phyloP scores from a whole-genome alignment of 176 grass and related monocot species.

The Poa annua region DNA sequence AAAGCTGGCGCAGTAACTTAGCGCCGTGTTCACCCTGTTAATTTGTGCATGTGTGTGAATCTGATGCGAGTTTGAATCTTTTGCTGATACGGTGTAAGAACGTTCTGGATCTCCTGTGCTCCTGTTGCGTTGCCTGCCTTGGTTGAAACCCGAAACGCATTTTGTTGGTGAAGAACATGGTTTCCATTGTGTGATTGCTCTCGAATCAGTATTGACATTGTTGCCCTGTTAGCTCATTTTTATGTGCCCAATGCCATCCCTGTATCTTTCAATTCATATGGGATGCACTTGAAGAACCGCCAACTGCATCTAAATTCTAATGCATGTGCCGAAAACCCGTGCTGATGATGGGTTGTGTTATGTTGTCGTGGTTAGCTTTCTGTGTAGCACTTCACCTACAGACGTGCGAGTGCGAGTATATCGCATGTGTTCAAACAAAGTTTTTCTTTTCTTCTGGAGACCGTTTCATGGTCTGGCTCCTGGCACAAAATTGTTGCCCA shows the following conservation, averaged over 20 bases:
- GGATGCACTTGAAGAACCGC: too few species aligned
- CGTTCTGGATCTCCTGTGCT: neutral
- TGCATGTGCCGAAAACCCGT: too few species aligned
- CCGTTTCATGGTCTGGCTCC: too few species aligned
- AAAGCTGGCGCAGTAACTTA: neutral
- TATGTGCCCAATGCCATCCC: neutral
- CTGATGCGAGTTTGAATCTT: slow-evolving; percentile 9
- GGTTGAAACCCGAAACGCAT: neutral
- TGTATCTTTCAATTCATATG: too few species aligned
- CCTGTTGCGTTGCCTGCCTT: neutral
- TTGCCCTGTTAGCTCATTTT: neutral
- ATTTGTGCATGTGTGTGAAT: slow-evolving; percentile 17
- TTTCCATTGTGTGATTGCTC: neutral
- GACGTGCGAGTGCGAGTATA: too few species aligned
- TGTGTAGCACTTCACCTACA: too few species aligned
- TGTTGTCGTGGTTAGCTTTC: too few species aligned
- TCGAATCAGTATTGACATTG: neutral
- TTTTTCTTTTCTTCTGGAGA: too few species aligned
- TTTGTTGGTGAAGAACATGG: neutral
- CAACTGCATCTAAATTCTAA: too few species aligned
- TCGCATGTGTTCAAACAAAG: too few species aligned
- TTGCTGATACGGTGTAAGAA: neutral
- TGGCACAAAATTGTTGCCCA: too few species aligned
- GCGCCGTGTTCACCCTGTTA: slow-evolving; percentile 19
- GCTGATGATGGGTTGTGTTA: too few species aligned